Base-by-base conservation (phyloP, 805 yeast species). In the Cyberlindnera suaveolens region DNA sequence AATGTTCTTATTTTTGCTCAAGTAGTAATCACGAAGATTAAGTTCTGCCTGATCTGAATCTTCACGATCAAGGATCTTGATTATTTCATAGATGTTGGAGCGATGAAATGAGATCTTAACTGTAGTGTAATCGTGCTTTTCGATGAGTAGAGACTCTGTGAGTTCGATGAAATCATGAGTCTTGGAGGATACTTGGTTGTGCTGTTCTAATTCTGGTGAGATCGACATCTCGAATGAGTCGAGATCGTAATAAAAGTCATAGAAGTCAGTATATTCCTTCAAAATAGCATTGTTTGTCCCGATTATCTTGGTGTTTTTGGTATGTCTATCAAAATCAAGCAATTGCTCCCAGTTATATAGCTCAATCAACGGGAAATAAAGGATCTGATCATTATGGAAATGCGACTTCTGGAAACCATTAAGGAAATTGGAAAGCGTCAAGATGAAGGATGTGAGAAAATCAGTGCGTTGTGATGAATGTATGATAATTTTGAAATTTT, bases 201-300 rank as follows among this genome's bases (percentile, higher is more conserved):
- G 40, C 30, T 38, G 42, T 30, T 50, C 36, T 11, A 46, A 15
- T 14, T 41, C 27, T 10, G 39, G 37, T 4, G 51, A 47, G 3
- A 16, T 8, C 9, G 35, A 41, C 34, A 48, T n/a, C 42, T 66
- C 71, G 37, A 73, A 74, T 0, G 68, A 40, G 52, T 82, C 89
- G 47, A 83, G 52, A 57, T 83, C 81, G 44, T 78, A 75, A 46
- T 77, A 70, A 29, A 78, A 58, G 57, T 83, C 85, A 83, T 85
- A 82, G 17, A 74, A 54, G 36, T 67, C 68, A 29, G 65, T 67
- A 44, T 72, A 72, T 29, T 74, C 69, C 52, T 77, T 78, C 55
- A 83, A 75, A 34, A 80, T 72, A 14, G 82, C 75, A 55, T 83
- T 83, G 34, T 82, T 77, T 3, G 88, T 81, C 4, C 91, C 91